Evolutionary conservation across 352 stramenopile species (phyloP).

Genomic region (Phytopythium sindhum): DNA sequence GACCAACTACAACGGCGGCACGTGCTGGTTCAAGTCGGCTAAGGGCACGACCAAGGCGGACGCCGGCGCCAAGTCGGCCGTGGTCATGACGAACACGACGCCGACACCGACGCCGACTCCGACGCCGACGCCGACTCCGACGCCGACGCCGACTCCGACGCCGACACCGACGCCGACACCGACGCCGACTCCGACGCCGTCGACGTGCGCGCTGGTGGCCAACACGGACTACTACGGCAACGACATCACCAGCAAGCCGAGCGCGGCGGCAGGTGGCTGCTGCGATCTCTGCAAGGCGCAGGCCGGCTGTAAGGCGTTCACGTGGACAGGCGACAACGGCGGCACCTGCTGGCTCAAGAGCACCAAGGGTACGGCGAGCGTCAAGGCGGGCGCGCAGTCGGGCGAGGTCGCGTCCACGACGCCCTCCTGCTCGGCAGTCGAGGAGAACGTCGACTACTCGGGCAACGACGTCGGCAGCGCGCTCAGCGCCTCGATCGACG

Average conservation of each 20-base stretch:
- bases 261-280: slow-evolving; percentile 15
- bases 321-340: slow-evolving; percentile 43
- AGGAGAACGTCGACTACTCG: slow-evolving; percentile 31
- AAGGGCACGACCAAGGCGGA: slow-evolving; percentile 14
- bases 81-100: slow-evolving; percentile 11
- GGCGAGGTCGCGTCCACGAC: slow-evolving; percentile 13
- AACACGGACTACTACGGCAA: slow-evolving; percentile 35
- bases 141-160: neutral
- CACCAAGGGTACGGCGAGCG: slow-evolving; percentile 14
- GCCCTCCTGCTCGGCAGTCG: slow-evolving; percentile 16
- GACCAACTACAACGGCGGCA: slow-evolving; percentile 42
- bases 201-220: slow-evolving; percentile 22
- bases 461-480: slow-evolving; percentile 24
- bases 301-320: slow-evolving; percentile 35
- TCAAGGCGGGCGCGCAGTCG: slow-evolving; percentile 20
- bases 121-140: slow-evolving; percentile 15
- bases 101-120: slow-evolving; percentile 6
- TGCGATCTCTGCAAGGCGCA: slow-evolving; percentile 23
- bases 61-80: slow-evolving; percentile 13
- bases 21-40: slow-evolving; percentile 42
- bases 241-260: slow-evolving; percentile 22
- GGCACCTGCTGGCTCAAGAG: slow-evolving; percentile 63
- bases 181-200: slow-evolving; percentile 5
- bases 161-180: slow-evolving; percentile 7
- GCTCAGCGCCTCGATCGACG: slow-evolving; percentile 12